Evolutionary conservation across 345 rosid species (phyloP).

Genomic region (Firmiana major): DNA sequence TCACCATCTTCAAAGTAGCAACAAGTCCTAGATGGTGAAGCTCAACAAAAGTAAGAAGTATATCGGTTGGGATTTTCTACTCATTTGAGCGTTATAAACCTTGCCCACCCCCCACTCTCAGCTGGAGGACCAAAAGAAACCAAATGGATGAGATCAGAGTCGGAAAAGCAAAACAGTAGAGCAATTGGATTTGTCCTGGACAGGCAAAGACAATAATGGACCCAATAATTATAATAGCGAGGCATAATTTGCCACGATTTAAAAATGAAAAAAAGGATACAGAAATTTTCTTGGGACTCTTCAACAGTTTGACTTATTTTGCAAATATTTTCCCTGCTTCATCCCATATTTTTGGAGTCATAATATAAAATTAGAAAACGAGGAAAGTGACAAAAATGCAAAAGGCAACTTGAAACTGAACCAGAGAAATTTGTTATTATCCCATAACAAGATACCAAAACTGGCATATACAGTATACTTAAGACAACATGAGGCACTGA

Average conservation of each 20-base stretch:
- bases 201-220: neutral
- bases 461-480: neutral
- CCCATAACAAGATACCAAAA: neutral
- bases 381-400: neutral
- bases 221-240: neutral
- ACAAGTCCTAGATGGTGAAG: neutral
- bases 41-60: neutral
- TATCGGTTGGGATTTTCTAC: neutral
- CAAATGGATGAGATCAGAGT: neutral
- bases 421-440: neutral
- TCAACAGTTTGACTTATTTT: neutral
- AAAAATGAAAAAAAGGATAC: neutral
- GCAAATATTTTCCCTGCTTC: neutral
- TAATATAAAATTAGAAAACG: neutral
- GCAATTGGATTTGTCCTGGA: neutral
- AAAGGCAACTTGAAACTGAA: neutral
- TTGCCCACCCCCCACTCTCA: neutral
- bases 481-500: neutral
- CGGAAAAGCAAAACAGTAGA: neutral
- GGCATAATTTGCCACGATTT: neutral
- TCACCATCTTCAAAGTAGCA: too few species aligned
- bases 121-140: neutral
- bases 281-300: neutral
- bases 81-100: neutral
- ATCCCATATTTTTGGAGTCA: neutral